phyloP scores from a whole-genome alignment of 306 rosid genomes.

The Inga oerstediana region DNA sequence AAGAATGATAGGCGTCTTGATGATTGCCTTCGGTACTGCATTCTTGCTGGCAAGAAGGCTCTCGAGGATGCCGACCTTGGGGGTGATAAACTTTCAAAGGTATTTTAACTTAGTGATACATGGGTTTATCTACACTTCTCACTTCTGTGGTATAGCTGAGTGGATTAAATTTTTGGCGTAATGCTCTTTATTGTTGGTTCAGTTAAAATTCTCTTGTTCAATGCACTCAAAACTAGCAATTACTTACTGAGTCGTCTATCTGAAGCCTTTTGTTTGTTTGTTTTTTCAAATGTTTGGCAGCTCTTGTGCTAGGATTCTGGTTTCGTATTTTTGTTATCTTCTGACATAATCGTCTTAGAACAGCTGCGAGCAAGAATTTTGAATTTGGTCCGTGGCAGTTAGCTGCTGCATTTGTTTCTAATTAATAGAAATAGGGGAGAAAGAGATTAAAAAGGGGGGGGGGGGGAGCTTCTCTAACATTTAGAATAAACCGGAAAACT shows the following conservation, averaged over 20 bases:
- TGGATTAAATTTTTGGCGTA: background rate
- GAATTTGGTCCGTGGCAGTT: background rate
- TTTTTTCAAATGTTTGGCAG: too few relatives aligned
- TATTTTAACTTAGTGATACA: constrained; percentile 3
- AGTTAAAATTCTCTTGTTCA: background rate
- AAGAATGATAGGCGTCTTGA: constrained; percentile 92
- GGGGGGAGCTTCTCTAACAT: background rate
- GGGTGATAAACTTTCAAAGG: constrained; percentile 49
- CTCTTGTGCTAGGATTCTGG: background rate
- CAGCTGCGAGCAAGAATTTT: background rate
- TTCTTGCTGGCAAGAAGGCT: constrained; percentile 95
- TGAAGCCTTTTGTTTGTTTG: background rate
- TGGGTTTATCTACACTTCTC: background rate
- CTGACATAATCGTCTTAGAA: background rate
- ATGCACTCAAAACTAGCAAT: background rate
- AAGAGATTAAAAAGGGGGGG: too few relatives aligned
- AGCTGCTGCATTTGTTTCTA: background rate
- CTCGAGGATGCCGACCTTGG: constrained; percentile 87
- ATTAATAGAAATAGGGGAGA: background rate
- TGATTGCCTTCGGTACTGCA: constrained; percentile 87
- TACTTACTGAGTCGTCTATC: background rate
- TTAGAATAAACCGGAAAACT: background rate
- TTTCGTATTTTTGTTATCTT: background rate
- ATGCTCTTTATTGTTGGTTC: background rate
- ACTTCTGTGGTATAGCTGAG: too few relatives aligned